Conservation (phyloP, 73 alveolate genomes). For the Paramecium sonneborni region DNA sequence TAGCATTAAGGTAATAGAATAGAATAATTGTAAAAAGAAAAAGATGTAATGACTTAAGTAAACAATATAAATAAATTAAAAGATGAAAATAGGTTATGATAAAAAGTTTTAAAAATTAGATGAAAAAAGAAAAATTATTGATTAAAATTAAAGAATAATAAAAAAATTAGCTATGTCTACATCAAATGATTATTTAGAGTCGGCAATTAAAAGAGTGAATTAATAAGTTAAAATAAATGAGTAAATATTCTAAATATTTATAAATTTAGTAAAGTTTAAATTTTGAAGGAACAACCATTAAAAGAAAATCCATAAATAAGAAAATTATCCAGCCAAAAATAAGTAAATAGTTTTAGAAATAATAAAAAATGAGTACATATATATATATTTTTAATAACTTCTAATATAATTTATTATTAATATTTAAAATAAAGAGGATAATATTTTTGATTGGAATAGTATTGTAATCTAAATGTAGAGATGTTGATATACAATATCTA, state of each 20-base stretch:
- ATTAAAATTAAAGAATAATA: background rate
- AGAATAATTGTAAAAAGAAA: conserved; percentile 5
- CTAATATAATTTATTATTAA: background rate
- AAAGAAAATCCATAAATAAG: background rate
- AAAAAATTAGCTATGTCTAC: background rate
- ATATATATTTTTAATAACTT: background rate
- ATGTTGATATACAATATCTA: background rate
- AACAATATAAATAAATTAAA: background rate
- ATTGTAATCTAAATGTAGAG: no score
- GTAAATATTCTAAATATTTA: background rate
- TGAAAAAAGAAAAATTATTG: background rate
- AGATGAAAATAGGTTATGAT: conserved; percentile 51
- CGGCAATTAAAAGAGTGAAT: conserved; percentile 6
- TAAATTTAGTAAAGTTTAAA: background rate
- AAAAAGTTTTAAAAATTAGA: conserved; percentile 12
- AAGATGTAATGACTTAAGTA: conserved; percentile 19
- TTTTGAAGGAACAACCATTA: background rate
- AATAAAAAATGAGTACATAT: background rate
- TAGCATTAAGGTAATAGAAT: background rate
- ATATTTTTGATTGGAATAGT: no score
- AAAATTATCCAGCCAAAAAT: background rate
- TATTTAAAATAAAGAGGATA: no score
- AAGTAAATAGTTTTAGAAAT: background rate
- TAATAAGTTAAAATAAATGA: conserved; percentile 22
- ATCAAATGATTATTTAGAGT: conserved; percentile 31